These are phyloP conservation scores for Pseudopyricularia javanii DNA, from an alignment of 2,329 filamentous ascomycete genomes.

Conservation along the genomic window DNA sequence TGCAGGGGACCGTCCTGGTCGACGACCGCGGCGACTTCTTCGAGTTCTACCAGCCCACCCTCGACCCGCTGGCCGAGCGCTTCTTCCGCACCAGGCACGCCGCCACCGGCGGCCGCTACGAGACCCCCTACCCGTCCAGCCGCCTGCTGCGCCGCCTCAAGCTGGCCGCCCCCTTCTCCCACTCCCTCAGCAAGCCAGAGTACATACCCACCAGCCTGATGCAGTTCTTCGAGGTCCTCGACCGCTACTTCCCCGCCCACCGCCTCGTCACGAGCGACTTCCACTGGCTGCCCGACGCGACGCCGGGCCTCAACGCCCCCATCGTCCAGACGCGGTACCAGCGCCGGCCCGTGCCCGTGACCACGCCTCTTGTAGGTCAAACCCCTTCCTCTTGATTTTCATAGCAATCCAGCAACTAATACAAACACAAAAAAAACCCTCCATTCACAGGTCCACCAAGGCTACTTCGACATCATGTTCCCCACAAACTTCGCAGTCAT, in stretches of 20 bases:
- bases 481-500: slow-evolving; percentile 88
- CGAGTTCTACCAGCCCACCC: slow-evolving; percentile 74
- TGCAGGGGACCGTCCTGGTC: slow-evolving; percentile 83
- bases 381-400: too few species aligned
- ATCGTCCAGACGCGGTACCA: slow-evolving; percentile 93
- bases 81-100: slow-evolving; percentile 78
- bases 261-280: slow-evolving; percentile 86
- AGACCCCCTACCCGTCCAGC: slow-evolving; percentile 44
- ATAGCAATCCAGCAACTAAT: too few species aligned
- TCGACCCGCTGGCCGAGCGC: slow-evolving; percentile 73
- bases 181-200: slow-evolving; percentile 72
- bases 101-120: slow-evolving; percentile 53
- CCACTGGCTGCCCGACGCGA: slow-evolving; percentile 68
- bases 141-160: slow-evolving; percentile 49
- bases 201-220: slow-evolving; percentile 91
- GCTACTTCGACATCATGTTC: slow-evolving; percentile 98
- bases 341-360: slow-evolving; percentile 75
- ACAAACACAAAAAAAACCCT: not conserved
- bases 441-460: slow-evolving; percentile 69
- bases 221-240: slow-evolving; percentile 91
- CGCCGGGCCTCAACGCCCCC: slow-evolving; percentile 77
- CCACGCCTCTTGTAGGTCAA: slow-evolving; percentile 71
- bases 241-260: slow-evolving; percentile 80
- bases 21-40: slow-evolving; percentile 80
- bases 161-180: slow-evolving; percentile 53